Percentiles rank a stretch among this genome's conserved stretches.
Evolutionary conservation across 2,329 filamentous ascomycete genomes (phyloP).

Genomic region (Epichloe amarillans): DNA sequence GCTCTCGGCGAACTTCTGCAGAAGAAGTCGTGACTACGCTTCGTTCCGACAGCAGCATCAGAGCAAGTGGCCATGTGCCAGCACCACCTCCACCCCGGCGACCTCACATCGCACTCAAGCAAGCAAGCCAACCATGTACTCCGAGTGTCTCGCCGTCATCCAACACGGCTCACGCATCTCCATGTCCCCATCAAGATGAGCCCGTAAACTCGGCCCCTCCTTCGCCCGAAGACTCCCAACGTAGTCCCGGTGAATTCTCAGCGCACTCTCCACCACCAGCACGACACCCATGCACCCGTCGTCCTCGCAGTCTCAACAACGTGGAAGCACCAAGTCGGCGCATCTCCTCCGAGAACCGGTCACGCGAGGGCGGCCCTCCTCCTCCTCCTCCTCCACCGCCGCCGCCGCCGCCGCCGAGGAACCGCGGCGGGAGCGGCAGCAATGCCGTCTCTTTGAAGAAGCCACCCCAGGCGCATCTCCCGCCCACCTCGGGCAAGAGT

Average conservation of each 20-base stretch:
- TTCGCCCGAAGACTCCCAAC: slow-evolving; percentile 4
- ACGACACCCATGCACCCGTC: slow-evolving; percentile 24
- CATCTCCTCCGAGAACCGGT: slow-evolving; percentile 16
- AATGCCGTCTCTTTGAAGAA: slow-evolving; percentile 22
- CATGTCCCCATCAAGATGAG: slow-evolving; percentile 1
- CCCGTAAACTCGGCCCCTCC: background rate
- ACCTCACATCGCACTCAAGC: slow-evolving; percentile 25
- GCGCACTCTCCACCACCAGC: slow-evolving; percentile 12
- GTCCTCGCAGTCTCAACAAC: slow-evolving; percentile 30
- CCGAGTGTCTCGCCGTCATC: slow-evolving; percentile 7
- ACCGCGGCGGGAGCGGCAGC: slow-evolving; percentile 32
- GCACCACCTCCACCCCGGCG: slow-evolving; percentile 44
- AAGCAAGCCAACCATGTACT: slow-evolving; percentile 12
- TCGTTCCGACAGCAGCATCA: slow-evolving; percentile 31
- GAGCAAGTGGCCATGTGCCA: slow-evolving; percentile 28
- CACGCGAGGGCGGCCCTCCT: slow-evolving; percentile 11
- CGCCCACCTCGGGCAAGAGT: slow-evolving; percentile 20
- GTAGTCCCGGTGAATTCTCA: slow-evolving; percentile 9
- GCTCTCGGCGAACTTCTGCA: slow-evolving; percentile 32
- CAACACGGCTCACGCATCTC: slow-evolving; percentile 6
- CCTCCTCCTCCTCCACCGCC: slow-evolving; percentile 22
- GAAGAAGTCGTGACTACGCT: slow-evolving; percentile 31
- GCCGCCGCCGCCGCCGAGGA: slow-evolving; percentile 35
- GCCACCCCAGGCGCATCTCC: slow-evolving; percentile 8
- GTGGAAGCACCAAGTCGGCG: slow-evolving; percentile 23